A percentile compares a stretch with the other conserved stretches of the same genome.
Evolutionary conservation across 352 stramenopile genomes (phyloP).

Genomic region (Saprolegnia parasitica): DNA sequence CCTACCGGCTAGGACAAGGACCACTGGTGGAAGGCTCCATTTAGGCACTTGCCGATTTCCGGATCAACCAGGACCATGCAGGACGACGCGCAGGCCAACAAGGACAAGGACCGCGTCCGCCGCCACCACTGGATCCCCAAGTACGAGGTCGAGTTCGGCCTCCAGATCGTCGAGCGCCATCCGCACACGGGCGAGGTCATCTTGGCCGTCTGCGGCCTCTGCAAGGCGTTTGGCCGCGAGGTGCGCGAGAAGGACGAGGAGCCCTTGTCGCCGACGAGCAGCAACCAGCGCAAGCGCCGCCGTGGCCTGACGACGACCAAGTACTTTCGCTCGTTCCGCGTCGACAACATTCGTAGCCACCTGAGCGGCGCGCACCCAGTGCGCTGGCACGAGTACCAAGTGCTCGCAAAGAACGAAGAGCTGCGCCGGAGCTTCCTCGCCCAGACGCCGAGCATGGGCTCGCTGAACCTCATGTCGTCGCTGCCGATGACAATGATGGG

Average conservation of each 20-base stretch:
- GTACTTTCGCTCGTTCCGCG: conserved; percentile 79
- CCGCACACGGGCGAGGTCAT: conserved; percentile 57
- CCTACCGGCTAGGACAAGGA: not conserved
- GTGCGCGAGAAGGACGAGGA: conserved; percentile 44
- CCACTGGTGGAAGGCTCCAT: not conserved
- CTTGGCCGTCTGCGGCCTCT: conserved; percentile 79
- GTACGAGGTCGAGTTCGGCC: conserved; percentile 79
- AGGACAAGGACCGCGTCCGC: conserved; percentile 38
- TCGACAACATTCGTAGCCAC: conserved; percentile 85
- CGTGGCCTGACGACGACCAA: conserved; percentile 80
- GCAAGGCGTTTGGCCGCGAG: conserved; percentile 77
- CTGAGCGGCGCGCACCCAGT: conserved; percentile 67
- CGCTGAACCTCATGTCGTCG: conserved; percentile 17
- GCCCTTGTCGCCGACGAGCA: conserved; percentile 40
- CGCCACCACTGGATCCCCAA: conserved; percentile 77
- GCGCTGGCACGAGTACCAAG: conserved; percentile 71
- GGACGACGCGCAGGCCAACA: conserved; percentile 5
- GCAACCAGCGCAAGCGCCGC: conserved; percentile 67
- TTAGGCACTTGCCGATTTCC: conserved; percentile 26
- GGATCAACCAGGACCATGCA: conserved; percentile 7
- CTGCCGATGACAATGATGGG: conserved; percentile 25
- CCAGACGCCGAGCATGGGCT: conserved; percentile 6
- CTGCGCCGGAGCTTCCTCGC: conserved; percentile 23
- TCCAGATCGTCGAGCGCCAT: conserved; percentile 66
- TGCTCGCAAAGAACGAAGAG: conserved; percentile 54